Evolutionary conservation across 2,329 filamentous ascomycete species (phyloP), one percentile per base, ranked within the genome.

Genomic region (Diplocarpon rosae): DNA sequence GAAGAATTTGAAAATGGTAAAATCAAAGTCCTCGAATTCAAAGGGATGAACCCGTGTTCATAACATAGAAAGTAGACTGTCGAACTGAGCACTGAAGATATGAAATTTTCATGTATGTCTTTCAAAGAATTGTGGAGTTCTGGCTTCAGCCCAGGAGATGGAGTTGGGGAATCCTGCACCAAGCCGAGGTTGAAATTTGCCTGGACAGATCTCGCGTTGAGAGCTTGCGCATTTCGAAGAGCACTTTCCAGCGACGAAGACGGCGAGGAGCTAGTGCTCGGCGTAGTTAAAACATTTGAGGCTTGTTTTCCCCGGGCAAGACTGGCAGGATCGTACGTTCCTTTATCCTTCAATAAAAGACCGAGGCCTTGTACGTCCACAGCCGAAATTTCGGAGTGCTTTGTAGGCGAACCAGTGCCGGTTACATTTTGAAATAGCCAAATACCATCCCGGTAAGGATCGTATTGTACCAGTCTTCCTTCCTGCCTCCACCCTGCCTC

Each of bases 21-120:
- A 38, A 61, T 52, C 43, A 63, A 45, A 31, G 60, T 63, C 39
- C 60, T 56, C 13, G 60, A 56, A 49, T 61, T 63, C 20, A 63
- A 47, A 28, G 59, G 58, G 38, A 62, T 53, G 37, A 55, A 60
- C 13, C 52, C 50, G 35, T 59, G 50, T 35, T 60, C 57, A 37
- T 52, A 56, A 43, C 59, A 61, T 38, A 63, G 58, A 38, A 54
- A 51, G 48, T 56, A 59, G 2, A 57, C 49, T 20, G 63, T 47
- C 15, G 58, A 58, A 15, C 54, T 55, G 24, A 62, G 54, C 15
- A 62, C 57, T 11, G 61, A 55, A 37, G 61, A 61, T 37, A 63
- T 56, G 32, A 63, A 61, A 13, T 51, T 48, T 39, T 62, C 59
- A 41, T 63, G 57, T 5, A 62, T 52, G 27, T 58, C 53, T 42